Conservation (phyloP, 1,284 basidiomycete genomes). For the Trichosporon ovoides region DNA sequence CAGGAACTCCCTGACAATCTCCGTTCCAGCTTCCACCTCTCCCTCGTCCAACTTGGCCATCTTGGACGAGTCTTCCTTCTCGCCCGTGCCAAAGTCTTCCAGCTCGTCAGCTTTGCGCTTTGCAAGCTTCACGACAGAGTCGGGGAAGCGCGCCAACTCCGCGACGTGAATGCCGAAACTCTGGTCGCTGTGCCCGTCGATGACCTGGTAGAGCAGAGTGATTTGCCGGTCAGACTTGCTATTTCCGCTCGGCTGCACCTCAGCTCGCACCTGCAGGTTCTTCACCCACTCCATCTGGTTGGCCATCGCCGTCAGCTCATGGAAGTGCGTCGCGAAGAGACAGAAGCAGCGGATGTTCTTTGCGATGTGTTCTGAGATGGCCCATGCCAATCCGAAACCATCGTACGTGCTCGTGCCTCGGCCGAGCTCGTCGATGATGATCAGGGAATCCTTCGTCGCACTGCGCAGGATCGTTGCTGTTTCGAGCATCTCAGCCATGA, state of each 20-base stretch:
- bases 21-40: slow-evolving; percentile 69
- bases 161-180: slow-evolving; percentile 99
- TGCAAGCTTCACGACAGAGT: slow-evolving; percentile 88
- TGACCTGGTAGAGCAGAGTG: slow-evolving; percentile 90
- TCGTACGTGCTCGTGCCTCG: slow-evolving; percentile 98
- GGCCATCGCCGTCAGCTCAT: slow-evolving; percentile 89
- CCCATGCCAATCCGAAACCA: slow-evolving; percentile 97
- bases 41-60: slow-evolving; percentile 57
- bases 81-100: slow-evolving; percentile 70
- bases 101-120: slow-evolving; percentile 93
- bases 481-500: slow-evolving; percentile 96
- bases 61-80: slow-evolving; percentile 21
- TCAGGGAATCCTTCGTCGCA: slow-evolving; percentile 84
- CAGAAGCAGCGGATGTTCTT: slow-evolving; percentile 87
- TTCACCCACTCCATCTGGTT: slow-evolving; percentile 81
- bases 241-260: slow-evolving; percentile 57
- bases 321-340: slow-evolving; percentile 96
- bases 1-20: slow-evolving; percentile 74
- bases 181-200: slow-evolving; percentile 89
- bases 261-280: slow-evolving; percentile 93
- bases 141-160: slow-evolving; percentile 91
- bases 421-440: slow-evolving; percentile 98
- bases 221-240: slow-evolving; percentile 73
- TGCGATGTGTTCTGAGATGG: slow-evolving; percentile 97
- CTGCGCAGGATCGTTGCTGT: slow-evolving; percentile 94